Base-by-base conservation (phyloP, 495 filamentous ascomycete genomes). In the Lophiostoma macrostomum region DNA sequence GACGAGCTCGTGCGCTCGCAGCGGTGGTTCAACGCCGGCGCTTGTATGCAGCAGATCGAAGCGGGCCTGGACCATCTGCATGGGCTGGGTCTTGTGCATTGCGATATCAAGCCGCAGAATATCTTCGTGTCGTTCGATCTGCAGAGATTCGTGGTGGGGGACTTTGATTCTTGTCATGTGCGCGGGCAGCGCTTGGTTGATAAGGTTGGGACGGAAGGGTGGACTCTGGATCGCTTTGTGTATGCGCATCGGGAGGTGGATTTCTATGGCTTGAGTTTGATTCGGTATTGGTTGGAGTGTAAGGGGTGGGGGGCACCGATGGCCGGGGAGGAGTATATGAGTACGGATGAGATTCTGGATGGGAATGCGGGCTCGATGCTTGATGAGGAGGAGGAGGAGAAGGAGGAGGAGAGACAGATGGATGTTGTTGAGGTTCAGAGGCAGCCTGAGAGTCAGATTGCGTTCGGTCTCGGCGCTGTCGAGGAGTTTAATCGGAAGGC, bases 21-120 rank as follows among this genome's bases (percentile, higher is more conserved):
- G n/a, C 16, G 10, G 1, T 1, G 5, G 6, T 38, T 50, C 18
- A 34, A 50, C 39, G 19, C 30, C 1, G n/a, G 12, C 16, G 20
- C 16, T 5, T n/a, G 11, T 12, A 16, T 50, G 7, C 10, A 19
- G 6, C 5, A 22, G 4, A 50, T 50, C 19, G 34, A 50, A 25
- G 18, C 28, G 5, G 46, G 46, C 2, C 20, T 50, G 19, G 32
- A 50, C 18, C 31, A 50, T 50, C 31, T 50, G 13, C 46, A 50
- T 19, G 11, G 18, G 31, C 20, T 50, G 10, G 14, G 23, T 13
- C 14, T 50, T n/a, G 27, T 39, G 4, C 46, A 50, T 19, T 39
- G 32, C 7, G 46, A 50, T 24, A 39, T 50, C 18, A 38, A 50
- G 6, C 29, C 31, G 12, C 5, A 14, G 5, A 38, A 50, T 24